Evolutionary conservation across 306 rosid species (phyloP).

Genomic region (Gastrolobium villosum): DNA sequence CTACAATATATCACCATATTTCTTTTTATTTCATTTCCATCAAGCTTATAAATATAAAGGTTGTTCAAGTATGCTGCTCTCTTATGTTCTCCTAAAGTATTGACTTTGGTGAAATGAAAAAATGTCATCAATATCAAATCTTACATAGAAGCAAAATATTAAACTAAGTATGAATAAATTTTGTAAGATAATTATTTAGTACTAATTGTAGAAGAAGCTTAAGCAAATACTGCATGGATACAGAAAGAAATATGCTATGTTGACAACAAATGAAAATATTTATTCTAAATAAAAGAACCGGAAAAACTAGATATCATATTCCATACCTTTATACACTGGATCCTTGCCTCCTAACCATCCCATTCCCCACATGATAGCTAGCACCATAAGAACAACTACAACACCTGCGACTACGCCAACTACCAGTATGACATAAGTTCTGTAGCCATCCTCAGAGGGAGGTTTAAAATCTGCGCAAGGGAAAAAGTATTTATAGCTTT

Average conservation of each 20-base stretch:
- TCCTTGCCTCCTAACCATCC: constrained; percentile 78
- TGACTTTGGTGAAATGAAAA: constrained; percentile 4
- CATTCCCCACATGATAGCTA: constrained; percentile 66
- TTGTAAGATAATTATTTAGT: background rate
- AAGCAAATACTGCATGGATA: background rate
- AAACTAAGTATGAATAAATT: background rate
- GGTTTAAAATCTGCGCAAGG: constrained; percentile 75
- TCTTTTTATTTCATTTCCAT: constrained; percentile 8
- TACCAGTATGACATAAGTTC: constrained; percentile 36
- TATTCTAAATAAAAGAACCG: background rate
- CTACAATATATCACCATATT: constrained; percentile 1
- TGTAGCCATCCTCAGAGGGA: constrained; percentile 56
- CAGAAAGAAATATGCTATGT: background rate
- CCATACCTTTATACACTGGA: constrained; percentile 72
- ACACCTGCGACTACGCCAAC: constrained; percentile 54
- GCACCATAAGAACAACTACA: constrained; percentile 54
- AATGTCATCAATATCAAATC: constrained; percentile 9
- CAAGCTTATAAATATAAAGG: background rate
- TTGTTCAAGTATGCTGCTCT: constrained; percentile 1
- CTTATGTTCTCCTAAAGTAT: constrained; percentile 23
- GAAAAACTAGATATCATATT: constrained; percentile 33
- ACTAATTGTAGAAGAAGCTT: constrained; percentile 14
- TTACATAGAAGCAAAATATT: constrained; percentile 6
- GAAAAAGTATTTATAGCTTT: constrained; percentile 20
- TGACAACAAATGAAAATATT: constrained; percentile 7